Evolutionary conservation across 2,329 filamentous ascomycete species (phyloP).

Genomic region (Ophiostoma sp.): DNA sequence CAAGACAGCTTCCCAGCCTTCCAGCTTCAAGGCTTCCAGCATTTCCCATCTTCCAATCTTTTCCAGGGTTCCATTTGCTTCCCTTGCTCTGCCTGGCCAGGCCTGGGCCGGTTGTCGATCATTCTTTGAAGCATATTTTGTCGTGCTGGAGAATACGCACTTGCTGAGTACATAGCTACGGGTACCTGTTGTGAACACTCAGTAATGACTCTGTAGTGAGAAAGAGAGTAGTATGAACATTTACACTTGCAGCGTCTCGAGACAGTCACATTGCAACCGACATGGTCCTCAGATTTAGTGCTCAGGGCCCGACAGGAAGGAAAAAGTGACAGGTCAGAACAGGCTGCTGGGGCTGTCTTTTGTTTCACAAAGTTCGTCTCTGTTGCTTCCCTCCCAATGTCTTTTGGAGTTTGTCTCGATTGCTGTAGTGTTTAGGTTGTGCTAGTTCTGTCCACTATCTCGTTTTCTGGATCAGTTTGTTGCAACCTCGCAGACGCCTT

Average conservation of each 20-base stretch:
- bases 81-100: background rate
- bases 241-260: background rate
- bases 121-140: background rate
- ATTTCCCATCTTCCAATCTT: background rate
- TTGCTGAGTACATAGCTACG: background rate
- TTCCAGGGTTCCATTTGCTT: background rate
- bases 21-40: background rate
- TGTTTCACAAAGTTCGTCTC: background rate
- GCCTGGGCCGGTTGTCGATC: constrained; percentile 1
- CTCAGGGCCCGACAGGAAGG: constrained; percentile 2
- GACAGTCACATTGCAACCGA: background rate
- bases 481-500: background rate
- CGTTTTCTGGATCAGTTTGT: background rate
- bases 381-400: background rate
- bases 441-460: background rate
- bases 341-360: background rate
- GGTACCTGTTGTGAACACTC: background rate
- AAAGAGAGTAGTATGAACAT: background rate
- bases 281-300: constrained; percentile 7
- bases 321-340: constrained; percentile 22
- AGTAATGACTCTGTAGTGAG: background rate
- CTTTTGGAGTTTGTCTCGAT: background rate
- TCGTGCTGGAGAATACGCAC: constrained; percentile 21
- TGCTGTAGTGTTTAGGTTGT: background rate
- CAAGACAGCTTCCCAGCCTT: background rate